Conservation (phyloP, 805 yeast genomes). For the Crinitomyces ghanaensis region DNA sequence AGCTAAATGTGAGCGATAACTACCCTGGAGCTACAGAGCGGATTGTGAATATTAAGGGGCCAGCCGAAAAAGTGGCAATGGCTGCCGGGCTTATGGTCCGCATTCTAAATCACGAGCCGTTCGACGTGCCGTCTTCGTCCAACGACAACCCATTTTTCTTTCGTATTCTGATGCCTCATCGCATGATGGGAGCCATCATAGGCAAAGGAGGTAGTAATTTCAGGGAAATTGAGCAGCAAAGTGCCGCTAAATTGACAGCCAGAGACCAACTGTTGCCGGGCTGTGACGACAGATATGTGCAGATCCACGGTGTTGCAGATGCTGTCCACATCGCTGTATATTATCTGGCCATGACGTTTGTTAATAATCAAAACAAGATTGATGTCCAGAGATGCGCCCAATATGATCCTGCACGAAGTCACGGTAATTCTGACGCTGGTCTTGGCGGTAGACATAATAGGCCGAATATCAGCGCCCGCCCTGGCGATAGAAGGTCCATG, state of each 20-base stretch:
- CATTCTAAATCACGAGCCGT: conserved; percentile 54
- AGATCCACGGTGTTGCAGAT: conserved; percentile 70
- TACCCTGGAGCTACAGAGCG: conserved; percentile 62
- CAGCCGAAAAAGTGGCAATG: conserved; percentile 67
- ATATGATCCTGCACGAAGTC: conserved; percentile 51
- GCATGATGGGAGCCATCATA: conserved; percentile 67
- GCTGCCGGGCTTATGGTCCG: conserved; percentile 69
- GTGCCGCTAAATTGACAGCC: conserved; percentile 68
- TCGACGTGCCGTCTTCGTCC: conserved; percentile 47
- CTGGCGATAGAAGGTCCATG: too few species aligned
- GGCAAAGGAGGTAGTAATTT: conserved; percentile 67
- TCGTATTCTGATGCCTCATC: conserved; percentile 62
- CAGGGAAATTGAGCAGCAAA: conserved; percentile 69
- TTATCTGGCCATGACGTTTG: conserved; percentile 56
- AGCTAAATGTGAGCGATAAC: conserved; percentile 64
- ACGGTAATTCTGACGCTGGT: too few species aligned
- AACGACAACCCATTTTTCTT: conserved; percentile 45
- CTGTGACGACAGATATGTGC: conserved; percentile 65
- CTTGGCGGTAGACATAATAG: too few species aligned
- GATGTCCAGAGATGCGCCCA: conserved; percentile 44
- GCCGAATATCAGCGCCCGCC: too few species aligned
- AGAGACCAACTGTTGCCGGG: conserved; percentile 60
- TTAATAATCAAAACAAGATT: conserved; percentile 44
- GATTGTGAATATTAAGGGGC: conserved; percentile 60
- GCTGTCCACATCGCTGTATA: conserved; percentile 77